These are phyloP conservation scores for Coemansia javaensis DNA, from an alignment of 192 early-diverging fungal species.

Conservation along the genomic window DNA sequence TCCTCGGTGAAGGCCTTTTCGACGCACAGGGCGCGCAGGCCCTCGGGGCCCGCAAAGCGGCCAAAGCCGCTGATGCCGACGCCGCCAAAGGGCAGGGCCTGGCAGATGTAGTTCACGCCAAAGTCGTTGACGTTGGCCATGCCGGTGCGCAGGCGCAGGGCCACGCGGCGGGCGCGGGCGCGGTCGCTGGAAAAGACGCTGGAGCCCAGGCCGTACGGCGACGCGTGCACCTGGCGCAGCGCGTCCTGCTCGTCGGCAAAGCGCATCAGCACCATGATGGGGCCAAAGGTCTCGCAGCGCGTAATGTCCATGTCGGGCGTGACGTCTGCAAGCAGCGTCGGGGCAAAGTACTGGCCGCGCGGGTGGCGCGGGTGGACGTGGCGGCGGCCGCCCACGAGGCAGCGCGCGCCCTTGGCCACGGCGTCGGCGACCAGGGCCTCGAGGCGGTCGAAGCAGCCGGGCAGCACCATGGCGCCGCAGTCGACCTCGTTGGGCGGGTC, in stretches of 20 bases:
- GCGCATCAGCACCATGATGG: slow-evolving; percentile 75
- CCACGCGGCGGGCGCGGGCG: slow-evolving; percentile 55
- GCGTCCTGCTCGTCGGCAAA: slow-evolving; percentile 65
- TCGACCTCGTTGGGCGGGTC: slow-evolving; percentile 58
- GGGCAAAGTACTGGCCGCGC: slow-evolving; percentile 73
- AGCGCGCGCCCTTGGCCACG: slow-evolving; percentile 68
- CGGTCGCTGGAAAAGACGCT: slow-evolving; percentile 73
- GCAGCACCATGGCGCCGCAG: slow-evolving; percentile 82
- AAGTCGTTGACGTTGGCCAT: slow-evolving; percentile 88
- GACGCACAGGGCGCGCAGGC: slow-evolving; percentile 64
- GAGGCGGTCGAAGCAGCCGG: slow-evolving; percentile 52
- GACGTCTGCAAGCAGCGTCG: slow-evolving; percentile 77
- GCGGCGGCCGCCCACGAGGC: slow-evolving; percentile 65
- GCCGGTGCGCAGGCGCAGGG: slow-evolving; percentile 61
- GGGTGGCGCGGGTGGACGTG: slow-evolving; percentile 67
- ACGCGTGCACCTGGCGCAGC: slow-evolving; percentile 61
- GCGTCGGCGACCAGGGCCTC: slow-evolving; percentile 69
- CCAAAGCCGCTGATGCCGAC: slow-evolving; percentile 75
- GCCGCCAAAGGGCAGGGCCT: slow-evolving; percentile 77
- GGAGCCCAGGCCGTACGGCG: slow-evolving; percentile 72
- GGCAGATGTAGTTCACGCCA: slow-evolving; percentile 78
- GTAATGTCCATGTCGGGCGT: slow-evolving; percentile 71
- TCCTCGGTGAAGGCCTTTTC: slow-evolving; percentile 70
- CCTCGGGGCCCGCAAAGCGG: slow-evolving; percentile 70
- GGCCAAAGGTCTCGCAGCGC: slow-evolving; percentile 73